Conservation (phyloP, 345 rosid genomes). For the Syzygium jambos region DNA sequence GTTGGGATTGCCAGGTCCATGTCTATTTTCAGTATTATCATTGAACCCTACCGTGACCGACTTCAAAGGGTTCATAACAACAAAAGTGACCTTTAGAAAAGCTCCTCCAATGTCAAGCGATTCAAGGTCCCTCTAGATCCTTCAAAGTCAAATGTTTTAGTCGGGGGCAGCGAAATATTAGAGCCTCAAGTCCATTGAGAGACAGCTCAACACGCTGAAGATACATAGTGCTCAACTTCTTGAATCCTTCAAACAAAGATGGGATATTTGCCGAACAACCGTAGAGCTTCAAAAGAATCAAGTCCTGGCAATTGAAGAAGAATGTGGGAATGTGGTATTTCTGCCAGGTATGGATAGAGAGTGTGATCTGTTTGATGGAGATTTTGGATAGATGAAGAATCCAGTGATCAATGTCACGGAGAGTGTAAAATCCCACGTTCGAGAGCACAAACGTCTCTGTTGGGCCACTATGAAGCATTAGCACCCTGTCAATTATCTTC, state of each 20-base stretch:
- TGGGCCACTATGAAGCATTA: not conserved
- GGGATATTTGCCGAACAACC: not conserved
- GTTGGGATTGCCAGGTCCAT: not conserved
- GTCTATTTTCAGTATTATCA: not conserved
- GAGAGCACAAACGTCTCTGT: not conserved
- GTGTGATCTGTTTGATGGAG: rapidly evolving
- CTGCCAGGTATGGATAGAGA: rapidly evolving
- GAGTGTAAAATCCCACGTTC: too few species aligned
- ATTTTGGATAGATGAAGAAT: not conserved
- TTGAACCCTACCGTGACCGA: not conserved
- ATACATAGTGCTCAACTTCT: not conserved
- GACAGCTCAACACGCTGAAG: not conserved
- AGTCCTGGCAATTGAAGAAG: not conserved
- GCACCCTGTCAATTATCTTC: not conserved
- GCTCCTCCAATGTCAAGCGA: not conserved
- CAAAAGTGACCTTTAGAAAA: not conserved
- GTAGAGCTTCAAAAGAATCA: rapidly evolving
- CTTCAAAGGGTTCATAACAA: not conserved
- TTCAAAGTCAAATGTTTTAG: not conserved
- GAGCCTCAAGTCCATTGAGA: not conserved
- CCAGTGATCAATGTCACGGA: not conserved
- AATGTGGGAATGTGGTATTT: not conserved
- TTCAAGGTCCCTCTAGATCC: not conserved
- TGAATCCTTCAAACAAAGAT: not conserved
- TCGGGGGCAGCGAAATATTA: not conserved